Evolutionary conservation across 2,329 filamentous ascomycete genomes (phyloP).

Genomic region (Plectosphaerella cucumerina): DNA sequence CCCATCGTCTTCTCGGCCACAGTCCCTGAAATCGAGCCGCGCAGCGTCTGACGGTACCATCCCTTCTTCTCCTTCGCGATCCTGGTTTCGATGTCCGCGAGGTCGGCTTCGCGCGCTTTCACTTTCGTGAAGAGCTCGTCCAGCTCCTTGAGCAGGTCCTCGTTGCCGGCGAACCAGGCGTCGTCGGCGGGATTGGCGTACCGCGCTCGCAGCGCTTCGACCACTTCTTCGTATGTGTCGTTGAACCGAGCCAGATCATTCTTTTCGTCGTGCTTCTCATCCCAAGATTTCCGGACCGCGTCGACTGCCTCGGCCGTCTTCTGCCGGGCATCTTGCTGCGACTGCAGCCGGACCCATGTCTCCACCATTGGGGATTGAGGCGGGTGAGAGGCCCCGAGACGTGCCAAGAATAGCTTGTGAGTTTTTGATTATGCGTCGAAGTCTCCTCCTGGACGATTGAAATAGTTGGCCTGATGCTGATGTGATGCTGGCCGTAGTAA

Average conservation of each 20-base stretch:
- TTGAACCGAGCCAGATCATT: constrained; percentile 39
- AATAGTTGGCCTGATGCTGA: background rate
- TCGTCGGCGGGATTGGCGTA: constrained; percentile 29
- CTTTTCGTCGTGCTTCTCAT: constrained; percentile 34
- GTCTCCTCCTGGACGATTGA: too few relatives aligned
- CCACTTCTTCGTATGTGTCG: constrained; percentile 41
- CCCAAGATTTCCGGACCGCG: constrained; percentile 37
- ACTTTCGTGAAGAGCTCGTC: constrained; percentile 45
- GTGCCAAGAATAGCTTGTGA: too few relatives aligned
- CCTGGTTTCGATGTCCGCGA: constrained; percentile 43
- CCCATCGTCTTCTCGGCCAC: constrained; percentile 10
- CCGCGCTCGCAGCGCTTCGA: constrained; percentile 39
- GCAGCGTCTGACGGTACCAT: constrained; percentile 42
- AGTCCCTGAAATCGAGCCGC: constrained; percentile 10
- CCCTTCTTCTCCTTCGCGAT: constrained; percentile 47
- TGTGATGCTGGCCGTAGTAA: background rate
- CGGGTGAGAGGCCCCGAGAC: too few relatives aligned
- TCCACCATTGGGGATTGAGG: background rate
- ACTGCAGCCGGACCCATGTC: background rate
- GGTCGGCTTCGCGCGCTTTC: constrained; percentile 34
- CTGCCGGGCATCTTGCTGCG: background rate
- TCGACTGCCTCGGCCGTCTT: constrained; percentile 30
- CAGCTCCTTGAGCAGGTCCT: constrained; percentile 44
- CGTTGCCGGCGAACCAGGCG: constrained; percentile 50
- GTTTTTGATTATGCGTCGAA: too few relatives aligned